Conservation (phyloP, 192 early-diverging fungal genomes). For the Coemansia sp. region DNA sequence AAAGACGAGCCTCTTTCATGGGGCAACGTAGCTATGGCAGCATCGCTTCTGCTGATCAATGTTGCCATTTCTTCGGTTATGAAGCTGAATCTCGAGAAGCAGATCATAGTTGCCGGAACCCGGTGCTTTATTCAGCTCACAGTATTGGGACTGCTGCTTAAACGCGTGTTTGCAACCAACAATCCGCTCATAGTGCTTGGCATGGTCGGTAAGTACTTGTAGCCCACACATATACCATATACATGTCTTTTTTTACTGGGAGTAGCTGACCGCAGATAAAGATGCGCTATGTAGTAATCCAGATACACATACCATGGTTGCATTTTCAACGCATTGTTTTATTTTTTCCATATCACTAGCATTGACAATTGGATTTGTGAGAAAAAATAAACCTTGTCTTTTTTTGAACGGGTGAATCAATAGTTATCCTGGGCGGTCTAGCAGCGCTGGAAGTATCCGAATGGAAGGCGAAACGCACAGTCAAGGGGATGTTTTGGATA, state of each 20-base stretch:
- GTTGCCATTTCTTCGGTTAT: slow-evolving; percentile 32
- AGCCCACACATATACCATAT: neutral
- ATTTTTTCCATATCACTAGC: neutral
- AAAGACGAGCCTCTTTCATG: slow-evolving; percentile 29
- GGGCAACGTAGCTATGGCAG: slow-evolving; percentile 46
- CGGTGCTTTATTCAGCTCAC: slow-evolving; percentile 81
- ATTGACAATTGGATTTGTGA: too few species aligned
- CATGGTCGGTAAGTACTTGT: slow-evolving; percentile 50
- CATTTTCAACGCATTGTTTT: neutral
- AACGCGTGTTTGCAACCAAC: slow-evolving; percentile 66
- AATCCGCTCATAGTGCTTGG: slow-evolving; percentile 59
- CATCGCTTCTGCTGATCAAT: slow-evolving; percentile 32
- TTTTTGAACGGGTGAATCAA: neutral
- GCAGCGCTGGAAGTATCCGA: slow-evolving; percentile 49
- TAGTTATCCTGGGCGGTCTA: slow-evolving; percentile 49
- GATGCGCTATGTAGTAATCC: too few species aligned
- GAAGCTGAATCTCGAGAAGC: slow-evolving; percentile 31
- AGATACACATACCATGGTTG: neutral
- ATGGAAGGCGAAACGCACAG: slow-evolving; percentile 65
- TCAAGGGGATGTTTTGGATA: slow-evolving; percentile 73
- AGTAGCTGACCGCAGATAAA: too few species aligned
- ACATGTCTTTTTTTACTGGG: slow-evolving; percentile 57
- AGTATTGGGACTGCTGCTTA: slow-evolving; percentile 70
- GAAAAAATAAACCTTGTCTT: too few species aligned
- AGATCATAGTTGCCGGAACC: slow-evolving; percentile 68